Conservation (phyloP, 2,329 filamentous ascomycete species). For the Akanthomyces dipterigenus region DNA sequence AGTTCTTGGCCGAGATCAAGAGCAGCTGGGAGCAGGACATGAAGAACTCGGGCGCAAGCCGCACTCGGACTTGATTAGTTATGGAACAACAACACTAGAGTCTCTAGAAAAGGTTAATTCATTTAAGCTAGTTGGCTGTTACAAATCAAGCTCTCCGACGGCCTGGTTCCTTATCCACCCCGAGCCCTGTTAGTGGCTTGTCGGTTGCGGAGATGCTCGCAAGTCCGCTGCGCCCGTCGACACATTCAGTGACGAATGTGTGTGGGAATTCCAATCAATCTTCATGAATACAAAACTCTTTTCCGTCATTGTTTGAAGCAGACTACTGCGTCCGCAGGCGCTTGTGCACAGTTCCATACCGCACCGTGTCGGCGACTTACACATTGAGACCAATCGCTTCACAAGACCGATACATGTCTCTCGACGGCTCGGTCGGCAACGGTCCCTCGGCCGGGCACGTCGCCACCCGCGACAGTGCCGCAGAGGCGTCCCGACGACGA, state of each 20-base stretch:
- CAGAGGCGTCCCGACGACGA: not conserved
- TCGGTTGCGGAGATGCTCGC: not conserved
- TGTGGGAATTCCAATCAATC: not conserved
- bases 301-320: no score
- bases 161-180: not conserved
- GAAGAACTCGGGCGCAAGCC: not conserved
- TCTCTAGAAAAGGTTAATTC: not conserved
- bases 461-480: not conserved
- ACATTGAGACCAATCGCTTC: not conserved
- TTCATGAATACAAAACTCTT: not conserved
- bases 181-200: not conserved
- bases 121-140: not conserved
- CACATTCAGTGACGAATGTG: not conserved
- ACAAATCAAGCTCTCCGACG: not conserved
- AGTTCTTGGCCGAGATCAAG: conserved; percentile 36
- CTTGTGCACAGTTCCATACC: not conserved
- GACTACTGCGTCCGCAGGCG: not conserved
- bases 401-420: not conserved
- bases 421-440: not conserved
- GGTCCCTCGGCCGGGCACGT: not conserved
- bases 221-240: not conserved
- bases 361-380: not conserved
- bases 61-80: not conserved
- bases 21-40: conserved; percentile 11
- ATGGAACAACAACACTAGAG: not conserved